Evolutionary conservation across 257 asterid genomes (phyloP).

Genomic region (Nicotiana paniculata): DNA sequence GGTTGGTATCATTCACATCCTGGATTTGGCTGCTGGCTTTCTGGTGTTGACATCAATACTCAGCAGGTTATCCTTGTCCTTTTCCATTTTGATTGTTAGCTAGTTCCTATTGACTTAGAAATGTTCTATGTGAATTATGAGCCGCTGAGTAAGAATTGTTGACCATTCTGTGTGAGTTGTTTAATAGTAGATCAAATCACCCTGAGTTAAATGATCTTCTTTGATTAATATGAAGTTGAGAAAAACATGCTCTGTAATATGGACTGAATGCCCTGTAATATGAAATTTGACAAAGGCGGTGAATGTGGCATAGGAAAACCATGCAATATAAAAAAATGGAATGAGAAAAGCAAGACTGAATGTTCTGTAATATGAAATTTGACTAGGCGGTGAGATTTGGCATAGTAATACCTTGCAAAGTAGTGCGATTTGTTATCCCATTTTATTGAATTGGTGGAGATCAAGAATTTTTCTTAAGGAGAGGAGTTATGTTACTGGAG

Average conservation of each 20-base stretch:
- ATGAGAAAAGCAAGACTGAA: background rate
- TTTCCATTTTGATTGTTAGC: background rate
- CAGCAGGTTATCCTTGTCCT: constrained; percentile 58
- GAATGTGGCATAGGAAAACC: no score
- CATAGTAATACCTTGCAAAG: background rate
- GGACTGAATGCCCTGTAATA: no score
- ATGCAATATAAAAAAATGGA: background rate
- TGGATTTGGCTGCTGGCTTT: constrained; percentile 98
- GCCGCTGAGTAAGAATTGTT: background rate
- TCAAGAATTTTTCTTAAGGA: background rate
- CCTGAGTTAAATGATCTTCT: background rate
- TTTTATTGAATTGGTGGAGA: background rate
- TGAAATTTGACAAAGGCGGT: no score
- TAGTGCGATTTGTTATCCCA: background rate
- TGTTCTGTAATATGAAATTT: background rate
- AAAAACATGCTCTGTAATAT: background rate
- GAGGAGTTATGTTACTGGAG: background rate
- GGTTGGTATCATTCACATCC: constrained; percentile 99
- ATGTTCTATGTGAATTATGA: background rate
- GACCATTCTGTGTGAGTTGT: background rate
- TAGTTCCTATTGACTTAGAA: background rate
- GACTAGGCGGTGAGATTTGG: background rate
- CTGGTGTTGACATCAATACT: constrained; percentile 93
- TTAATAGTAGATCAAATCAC: background rate
- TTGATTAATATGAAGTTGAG: background rate